Base-by-base conservation (phyloP, 176 grass and related monocot species). In the Eragrostis nindensis region DNA sequence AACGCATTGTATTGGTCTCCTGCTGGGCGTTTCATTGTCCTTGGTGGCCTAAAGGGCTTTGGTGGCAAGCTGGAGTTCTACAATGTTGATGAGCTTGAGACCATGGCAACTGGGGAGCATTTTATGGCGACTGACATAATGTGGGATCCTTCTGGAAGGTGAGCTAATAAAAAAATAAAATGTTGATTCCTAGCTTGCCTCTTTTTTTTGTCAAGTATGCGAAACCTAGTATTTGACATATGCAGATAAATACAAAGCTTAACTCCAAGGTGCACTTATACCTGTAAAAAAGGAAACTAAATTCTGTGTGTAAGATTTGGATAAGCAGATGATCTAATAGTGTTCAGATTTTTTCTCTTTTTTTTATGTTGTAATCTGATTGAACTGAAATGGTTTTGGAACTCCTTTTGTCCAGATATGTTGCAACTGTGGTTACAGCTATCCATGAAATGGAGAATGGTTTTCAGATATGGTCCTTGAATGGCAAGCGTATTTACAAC, bases 131-230 rank as follows among this genome's bases (percentile, higher is more conserved):
- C 92, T 1, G 94, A 97, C 60, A 90, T 94, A n/a, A 86, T 89
- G 66, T 94, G 94, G 94, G 94, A 97, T 87, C 94, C 94, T 17
- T 92, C 91, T 73, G 91, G 94, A 82, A 87, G 94, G 94, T 94
- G 29, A 75, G 70, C 67, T n/a, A n/a, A n/a, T 78, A 75, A 49
- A 49, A 13, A 55, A n/a, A n/a, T n/a, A n/a, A n/a, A n/a, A n/a
- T n/a, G n/a, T n/a, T n/a, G n/a, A n/a, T n/a, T 22, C 63, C 5
- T n/a, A n/a, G n/a, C n/a, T n/a, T n/a, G n/a, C n/a, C n/a, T n/a
- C n/a, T n/a, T n/a, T n/a, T n/a, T n/a, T n/a, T n/a, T n/a, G n/a
- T n/a, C n/a, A n/a, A n/a, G n/a, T n/a, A n/a, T n/a, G n/a, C n/a
- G n/a, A n/a, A n/a, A 13, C 24, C 54, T 64, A 9, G 8, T 82